Evolutionary conservation across 768 basidiomycete species (phyloP).

Genomic region (Xerocomellus dryophilus): DNA sequence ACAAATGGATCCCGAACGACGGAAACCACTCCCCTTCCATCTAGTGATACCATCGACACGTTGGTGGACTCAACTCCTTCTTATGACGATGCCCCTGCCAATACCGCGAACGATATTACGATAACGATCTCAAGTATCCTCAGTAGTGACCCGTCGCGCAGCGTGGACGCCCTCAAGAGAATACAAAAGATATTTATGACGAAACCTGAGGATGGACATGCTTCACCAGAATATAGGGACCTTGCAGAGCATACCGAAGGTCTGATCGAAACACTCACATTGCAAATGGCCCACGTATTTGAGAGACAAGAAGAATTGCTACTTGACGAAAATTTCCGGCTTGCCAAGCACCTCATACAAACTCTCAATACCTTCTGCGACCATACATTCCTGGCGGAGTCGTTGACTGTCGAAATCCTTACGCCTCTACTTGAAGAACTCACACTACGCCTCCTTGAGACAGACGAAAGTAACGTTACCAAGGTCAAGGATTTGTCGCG

Average conservation of each 20-base stretch:
- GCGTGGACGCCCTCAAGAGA: slow-evolving; percentile 92
- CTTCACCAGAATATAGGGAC: slow-evolving; percentile 70
- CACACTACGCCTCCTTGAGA: slow-evolving; percentile 86
- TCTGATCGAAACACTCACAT: slow-evolving; percentile 83
- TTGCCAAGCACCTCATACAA: slow-evolving; percentile 97
- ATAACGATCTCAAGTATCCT: slow-evolving; percentile 86
- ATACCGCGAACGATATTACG: slow-evolving; percentile 57
- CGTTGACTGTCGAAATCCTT: slow-evolving; percentile 79
- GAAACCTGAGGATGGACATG: slow-evolving; percentile 68
- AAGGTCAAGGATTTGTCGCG: slow-evolving; percentile 91
- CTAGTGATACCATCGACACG: slow-evolving; percentile 31
- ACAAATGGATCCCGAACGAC: slow-evolving; percentile 15
- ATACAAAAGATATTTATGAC: slow-evolving; percentile 83
- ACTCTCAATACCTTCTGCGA: slow-evolving; percentile 95
- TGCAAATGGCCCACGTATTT: slow-evolving; percentile 91
- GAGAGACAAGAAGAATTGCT: slow-evolving; percentile 73
- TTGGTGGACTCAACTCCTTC: slow-evolving; percentile 33
- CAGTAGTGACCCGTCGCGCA: slow-evolving; percentile 78
- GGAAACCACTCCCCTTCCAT: slow-evolving; percentile 16
- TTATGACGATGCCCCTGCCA: slow-evolving; percentile 18
- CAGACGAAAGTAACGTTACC: slow-evolving; percentile 79
- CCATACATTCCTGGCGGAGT: slow-evolving; percentile 82
- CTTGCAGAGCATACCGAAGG: slow-evolving; percentile 78
- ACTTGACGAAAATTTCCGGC: slow-evolving; percentile 78
- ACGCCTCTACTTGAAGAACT: slow-evolving; percentile 89